These are phyloP conservation scores for Chlamydomonas sphaeroides DNA, from an alignment of 139 green algal genomes.

Conservation along the genomic window DNA sequence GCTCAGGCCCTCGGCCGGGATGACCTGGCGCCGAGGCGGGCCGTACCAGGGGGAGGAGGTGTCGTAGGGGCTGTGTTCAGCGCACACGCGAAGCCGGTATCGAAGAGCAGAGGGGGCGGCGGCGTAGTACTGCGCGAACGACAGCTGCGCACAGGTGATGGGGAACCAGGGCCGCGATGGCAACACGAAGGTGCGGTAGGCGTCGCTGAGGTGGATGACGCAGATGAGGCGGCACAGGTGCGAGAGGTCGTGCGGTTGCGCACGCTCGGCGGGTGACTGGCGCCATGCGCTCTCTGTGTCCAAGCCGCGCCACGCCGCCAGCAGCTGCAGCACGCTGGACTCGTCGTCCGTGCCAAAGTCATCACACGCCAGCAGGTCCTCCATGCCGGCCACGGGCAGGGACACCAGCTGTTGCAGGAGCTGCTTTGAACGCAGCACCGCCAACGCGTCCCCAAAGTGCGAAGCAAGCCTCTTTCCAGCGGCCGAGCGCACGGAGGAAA, in stretches of 20 bases:
- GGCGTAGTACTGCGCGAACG: no score
- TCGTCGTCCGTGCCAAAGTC: conserved; percentile 17
- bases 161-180: not conserved
- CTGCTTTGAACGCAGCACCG: not conserved
- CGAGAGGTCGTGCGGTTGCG: no score
- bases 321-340: conserved; percentile 7
- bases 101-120: no score
- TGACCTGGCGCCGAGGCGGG: no score
- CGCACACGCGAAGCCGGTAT: no score
- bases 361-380: conserved; percentile 19
- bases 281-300: no score
- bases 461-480: not conserved
- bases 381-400: not conserved
- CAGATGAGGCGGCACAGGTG: not conserved
- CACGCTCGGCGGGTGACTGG: no score
- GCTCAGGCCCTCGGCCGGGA: no score
- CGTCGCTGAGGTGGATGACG: not conserved
- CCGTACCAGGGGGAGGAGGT: no score
- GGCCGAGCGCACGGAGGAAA: not conserved
- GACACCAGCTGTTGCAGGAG: not conserved
- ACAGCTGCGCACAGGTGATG: no score
- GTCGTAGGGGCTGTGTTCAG: no score
- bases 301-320: not conserved
- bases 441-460: conserved; percentile 3
- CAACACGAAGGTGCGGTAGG: not conserved